Percentiles rank a stretch among this genome's conserved stretches.
These are phyloP conservation scores for Canavalia ensiformis DNA, from an alignment of 306 rosid genomes.

Conservation along the genomic window DNA sequence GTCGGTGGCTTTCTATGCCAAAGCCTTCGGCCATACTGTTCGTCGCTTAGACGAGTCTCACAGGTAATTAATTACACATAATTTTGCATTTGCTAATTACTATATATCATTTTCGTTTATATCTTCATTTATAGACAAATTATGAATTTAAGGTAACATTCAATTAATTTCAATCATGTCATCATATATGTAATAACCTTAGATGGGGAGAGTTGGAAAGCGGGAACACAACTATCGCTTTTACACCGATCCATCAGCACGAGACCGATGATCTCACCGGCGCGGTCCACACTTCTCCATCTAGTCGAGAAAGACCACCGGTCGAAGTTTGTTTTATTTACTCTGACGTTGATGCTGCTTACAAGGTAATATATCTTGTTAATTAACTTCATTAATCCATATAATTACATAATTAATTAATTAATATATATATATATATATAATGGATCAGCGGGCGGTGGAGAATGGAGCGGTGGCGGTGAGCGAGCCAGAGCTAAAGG, in stretches of 20 bases:
- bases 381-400: too few species aligned
- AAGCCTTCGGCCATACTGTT: constrained; percentile 76
- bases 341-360: constrained; percentile 79
- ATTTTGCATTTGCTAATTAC: too few species aligned
- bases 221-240: constrained; percentile 83
- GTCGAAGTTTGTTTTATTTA: constrained; percentile 80
- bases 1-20: constrained; percentile 73
- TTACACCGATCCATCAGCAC: constrained; percentile 80
- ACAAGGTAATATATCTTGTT: constrained; percentile 50
- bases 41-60: constrained; percentile 83
- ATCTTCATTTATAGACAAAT: too few species aligned
- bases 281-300: constrained; percentile 53
- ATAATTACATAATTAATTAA: too few species aligned
- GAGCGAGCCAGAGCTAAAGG: constrained; percentile 76
- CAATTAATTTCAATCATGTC: too few species aligned
- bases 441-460: constrained; percentile 72
- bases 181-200: neutral
- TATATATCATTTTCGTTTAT: neutral
- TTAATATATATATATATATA: neutral
- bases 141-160: too few species aligned
- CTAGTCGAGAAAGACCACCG: constrained; percentile 59
- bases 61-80: constrained; percentile 49
- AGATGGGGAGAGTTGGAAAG: constrained; percentile 95
- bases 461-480: constrained; percentile 82
- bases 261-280: constrained; percentile 86